Conservation (phyloP, 2,329 filamentous ascomycete genomes). For the Claviceps sp. region DNA sequence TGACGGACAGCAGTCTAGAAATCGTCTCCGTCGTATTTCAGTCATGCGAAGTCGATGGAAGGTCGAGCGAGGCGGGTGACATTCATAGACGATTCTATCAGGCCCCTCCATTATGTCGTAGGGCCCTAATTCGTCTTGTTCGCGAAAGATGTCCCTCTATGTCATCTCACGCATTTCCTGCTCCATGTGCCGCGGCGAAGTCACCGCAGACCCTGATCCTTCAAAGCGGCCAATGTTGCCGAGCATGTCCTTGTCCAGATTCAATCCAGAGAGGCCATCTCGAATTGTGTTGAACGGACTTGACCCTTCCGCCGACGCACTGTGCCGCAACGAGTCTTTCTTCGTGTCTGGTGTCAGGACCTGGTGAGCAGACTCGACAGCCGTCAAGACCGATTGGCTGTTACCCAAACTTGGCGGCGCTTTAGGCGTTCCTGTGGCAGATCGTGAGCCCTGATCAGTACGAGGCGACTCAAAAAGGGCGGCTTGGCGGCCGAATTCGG, state of each 20-base stretch:
- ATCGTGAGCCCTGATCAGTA: constrained; percentile 11
- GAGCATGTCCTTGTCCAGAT: constrained; percentile 34
- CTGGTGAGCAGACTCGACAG: constrained; percentile 44
- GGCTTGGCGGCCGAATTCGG: constrained; percentile 27
- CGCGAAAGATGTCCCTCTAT: constrained; percentile 28
- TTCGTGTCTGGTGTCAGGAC: constrained; percentile 29
- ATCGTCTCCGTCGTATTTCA: not conserved
- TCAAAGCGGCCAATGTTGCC: constrained; percentile 18
- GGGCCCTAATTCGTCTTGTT: constrained; percentile 14
- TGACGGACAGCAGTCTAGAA: not conserved
- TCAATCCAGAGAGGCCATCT: constrained; percentile 34
- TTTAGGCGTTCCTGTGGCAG: constrained; percentile 20
- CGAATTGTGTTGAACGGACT: constrained; percentile 32
- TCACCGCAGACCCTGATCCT: constrained; percentile 11
- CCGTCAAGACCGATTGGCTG: constrained; percentile 42
- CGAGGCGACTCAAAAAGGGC: constrained; percentile 20
- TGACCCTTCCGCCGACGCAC: constrained; percentile 30
- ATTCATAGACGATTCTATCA: constrained; percentile 10
- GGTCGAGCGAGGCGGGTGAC: constrained; percentile 1
- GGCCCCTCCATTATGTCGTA: constrained; percentile 21
- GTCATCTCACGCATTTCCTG: constrained; percentile 33
- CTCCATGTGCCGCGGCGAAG: constrained; percentile 16
- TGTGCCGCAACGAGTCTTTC: constrained; percentile 27
- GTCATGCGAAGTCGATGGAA: not conserved
- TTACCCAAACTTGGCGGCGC: constrained; percentile 24